A percentile compares a stretch with the other conserved stretches of the same genome.
phyloP scores from a whole-genome alignment of 1,139 yeast species.

The Debaryomycetaceae sp. region DNA sequence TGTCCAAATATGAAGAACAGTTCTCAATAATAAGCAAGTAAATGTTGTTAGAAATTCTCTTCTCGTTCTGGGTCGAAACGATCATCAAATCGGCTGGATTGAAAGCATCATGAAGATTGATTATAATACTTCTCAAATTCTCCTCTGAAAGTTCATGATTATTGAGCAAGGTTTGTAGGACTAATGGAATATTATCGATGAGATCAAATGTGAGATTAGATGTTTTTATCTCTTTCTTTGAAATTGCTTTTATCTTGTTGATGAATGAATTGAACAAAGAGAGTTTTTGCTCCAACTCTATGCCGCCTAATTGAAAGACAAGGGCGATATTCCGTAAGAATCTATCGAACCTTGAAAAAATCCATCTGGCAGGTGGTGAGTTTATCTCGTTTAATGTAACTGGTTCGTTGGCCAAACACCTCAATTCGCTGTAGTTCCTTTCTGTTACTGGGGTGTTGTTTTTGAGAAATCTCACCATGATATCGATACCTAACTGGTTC shows the following conservation, averaged over 20 bases:
- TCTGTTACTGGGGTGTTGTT: constrained; percentile 17
- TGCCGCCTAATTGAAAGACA: constrained; percentile 20
- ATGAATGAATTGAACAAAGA: constrained; percentile 23
- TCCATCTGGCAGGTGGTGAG: constrained; percentile 34
- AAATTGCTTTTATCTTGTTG: constrained; percentile 20
- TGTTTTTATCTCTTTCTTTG: constrained; percentile 26
- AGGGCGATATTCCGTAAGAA: constrained; percentile 24
- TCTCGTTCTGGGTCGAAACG: constrained; percentile 3
- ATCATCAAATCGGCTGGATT: constrained; percentile 18
- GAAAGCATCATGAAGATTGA: constrained; percentile 29
- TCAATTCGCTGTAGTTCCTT: constrained; percentile 21
- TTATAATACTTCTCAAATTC: constrained; percentile 15
- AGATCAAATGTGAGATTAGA: constrained; percentile 30
- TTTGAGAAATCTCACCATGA: constrained; percentile 23
- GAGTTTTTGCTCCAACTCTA: constrained; percentile 25
- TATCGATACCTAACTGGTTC: constrained; percentile 25
- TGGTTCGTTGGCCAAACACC: constrained; percentile 34
- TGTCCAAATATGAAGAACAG: constrained; percentile 10
- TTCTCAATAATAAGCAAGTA: constrained; percentile 9
- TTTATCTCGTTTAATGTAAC: constrained; percentile 27
- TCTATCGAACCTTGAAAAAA: constrained; percentile 27
- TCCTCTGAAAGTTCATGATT: constrained; percentile 15
- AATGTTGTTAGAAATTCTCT: constrained; percentile 7
- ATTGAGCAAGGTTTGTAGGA: constrained; percentile 20
- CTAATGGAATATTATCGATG: constrained; percentile 27